These are phyloP conservation scores for Mycena amicta DNA, from an alignment of 768 basidiomycete species.

Conservation along the genomic window DNA sequence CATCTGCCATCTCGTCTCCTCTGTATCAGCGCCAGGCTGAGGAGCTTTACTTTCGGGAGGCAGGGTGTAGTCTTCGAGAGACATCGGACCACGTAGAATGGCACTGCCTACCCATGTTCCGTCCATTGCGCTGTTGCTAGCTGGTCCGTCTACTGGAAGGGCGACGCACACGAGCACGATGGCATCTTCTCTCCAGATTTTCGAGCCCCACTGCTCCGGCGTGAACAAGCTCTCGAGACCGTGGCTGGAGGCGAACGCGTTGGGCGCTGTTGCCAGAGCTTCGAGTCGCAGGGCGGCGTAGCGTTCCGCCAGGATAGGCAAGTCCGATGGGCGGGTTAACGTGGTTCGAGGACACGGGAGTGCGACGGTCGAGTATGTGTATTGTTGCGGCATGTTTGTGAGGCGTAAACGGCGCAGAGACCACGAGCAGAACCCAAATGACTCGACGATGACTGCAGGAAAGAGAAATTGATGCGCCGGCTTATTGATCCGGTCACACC, in stretches of 20 bases:
- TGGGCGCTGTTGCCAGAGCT: slow-evolving; percentile 16
- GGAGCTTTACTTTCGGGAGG: slow-evolving; percentile 1
- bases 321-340: slow-evolving; percentile 3
- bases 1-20: slow-evolving; percentile 23
- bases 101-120: slow-evolving; percentile 18
- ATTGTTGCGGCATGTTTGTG: no score
- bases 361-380: slow-evolving; percentile 14
- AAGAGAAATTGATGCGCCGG: no score
- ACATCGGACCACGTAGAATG: slow-evolving; percentile 17
- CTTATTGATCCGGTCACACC: no score
- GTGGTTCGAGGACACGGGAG: slow-evolving; percentile 13
- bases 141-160: neutral
- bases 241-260: slow-evolving; percentile 15
- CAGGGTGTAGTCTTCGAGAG: slow-evolving; percentile 8
- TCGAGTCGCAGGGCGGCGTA: slow-evolving; percentile 19
- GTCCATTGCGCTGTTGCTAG: neutral
- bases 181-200: slow-evolving; percentile 12
- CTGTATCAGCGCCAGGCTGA: neutral
- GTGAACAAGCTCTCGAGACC: slow-evolving; percentile 17
- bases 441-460: no score
- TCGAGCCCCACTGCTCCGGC: slow-evolving; percentile 5
- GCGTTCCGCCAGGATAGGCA: neutral
- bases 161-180: slow-evolving; percentile 22
- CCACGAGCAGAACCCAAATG: no score
- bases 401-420: no score